Evolutionary conservation across 495 filamentous ascomycete species (phyloP).

Genomic region (Aspergillus nanangensis): DNA sequence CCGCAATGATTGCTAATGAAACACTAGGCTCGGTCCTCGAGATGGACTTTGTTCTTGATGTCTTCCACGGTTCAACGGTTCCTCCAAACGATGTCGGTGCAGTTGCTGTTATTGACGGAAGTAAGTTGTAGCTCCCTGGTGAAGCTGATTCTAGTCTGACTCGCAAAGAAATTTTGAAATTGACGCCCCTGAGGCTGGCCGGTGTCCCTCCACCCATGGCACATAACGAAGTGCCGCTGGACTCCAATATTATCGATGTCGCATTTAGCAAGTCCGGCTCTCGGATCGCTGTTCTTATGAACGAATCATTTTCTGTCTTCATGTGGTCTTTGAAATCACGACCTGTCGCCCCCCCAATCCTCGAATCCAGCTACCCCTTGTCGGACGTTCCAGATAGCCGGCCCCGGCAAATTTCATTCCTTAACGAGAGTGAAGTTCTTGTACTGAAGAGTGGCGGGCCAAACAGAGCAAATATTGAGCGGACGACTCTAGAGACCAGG

Average conservation of each 20-base stretch:
- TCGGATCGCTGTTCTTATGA: conserved; percentile 69
- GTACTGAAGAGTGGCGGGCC: conserved; percentile 31
- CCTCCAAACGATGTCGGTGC: conserved; percentile 76
- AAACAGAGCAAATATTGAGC: conserved; percentile 32
- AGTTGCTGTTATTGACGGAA: conserved; percentile 85
- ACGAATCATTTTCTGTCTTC: conserved; percentile 57
- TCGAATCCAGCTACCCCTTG: conserved; percentile 43
- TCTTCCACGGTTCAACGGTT: conserved; percentile 60
- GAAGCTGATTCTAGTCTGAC: conserved; percentile 1
- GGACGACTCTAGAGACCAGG: conserved; percentile 35
- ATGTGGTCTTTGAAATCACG: conserved; percentile 55
- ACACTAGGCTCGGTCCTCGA: conserved; percentile 44
- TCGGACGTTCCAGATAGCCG: conserved; percentile 29
- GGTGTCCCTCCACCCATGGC: conserved; percentile 94
- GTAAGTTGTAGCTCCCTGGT: conserved; percentile 31
- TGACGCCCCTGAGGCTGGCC: conserved; percentile 78
- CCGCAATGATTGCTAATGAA: conserved; percentile 1
- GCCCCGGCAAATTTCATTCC: conserved; percentile 39
- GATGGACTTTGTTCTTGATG: conserved; percentile 64
- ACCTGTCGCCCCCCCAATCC: conserved; percentile 37
- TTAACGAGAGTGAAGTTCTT: conserved; percentile 42
- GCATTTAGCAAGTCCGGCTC: conserved; percentile 62
- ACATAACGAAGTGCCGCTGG: conserved; percentile 63
- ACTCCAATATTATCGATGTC: conserved; percentile 65
- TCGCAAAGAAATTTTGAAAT: conserved; percentile 57